These are phyloP conservation scores for Barnettozyma californica DNA, from an alignment of 805 yeast genomes.

Conservation along the genomic window DNA sequence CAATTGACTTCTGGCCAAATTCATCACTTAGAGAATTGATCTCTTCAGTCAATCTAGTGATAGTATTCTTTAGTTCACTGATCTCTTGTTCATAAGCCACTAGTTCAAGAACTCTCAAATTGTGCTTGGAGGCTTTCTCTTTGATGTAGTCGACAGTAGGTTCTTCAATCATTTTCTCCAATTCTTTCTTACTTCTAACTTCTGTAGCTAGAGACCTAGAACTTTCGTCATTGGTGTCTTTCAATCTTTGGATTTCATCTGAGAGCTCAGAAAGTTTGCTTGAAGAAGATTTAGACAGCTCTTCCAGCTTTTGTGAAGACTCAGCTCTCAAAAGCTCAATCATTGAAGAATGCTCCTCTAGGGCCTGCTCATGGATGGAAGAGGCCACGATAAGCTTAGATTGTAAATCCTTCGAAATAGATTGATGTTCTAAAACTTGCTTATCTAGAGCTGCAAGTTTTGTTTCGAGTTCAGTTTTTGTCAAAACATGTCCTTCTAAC, in stretches of 20 bases:
- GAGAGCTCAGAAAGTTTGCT: background rate
- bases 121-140: constrained; percentile 24
- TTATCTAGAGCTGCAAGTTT: background rate
- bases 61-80: constrained; percentile 1
- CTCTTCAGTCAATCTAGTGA: background rate
- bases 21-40: background rate
- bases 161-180: constrained; percentile 10
- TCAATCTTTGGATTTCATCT: constrained; percentile 4
- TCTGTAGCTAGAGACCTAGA: background rate
- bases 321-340: constrained; percentile 3
- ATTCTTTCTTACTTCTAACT: constrained; percentile 3
- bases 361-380: constrained; percentile 3
- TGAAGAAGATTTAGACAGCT: constrained; percentile 2
- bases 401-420: background rate
- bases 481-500: too few relatives aligned
- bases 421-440: constrained; percentile 1
- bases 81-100: constrained; percentile 8
- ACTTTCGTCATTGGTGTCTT: constrained; percentile 1
- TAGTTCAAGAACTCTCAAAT: constrained; percentile 16
- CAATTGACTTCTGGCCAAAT: background rate
- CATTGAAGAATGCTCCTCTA: constrained; percentile 2
- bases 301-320: constrained; percentile 3
- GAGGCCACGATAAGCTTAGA: constrained; percentile 1
- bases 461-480: constrained; percentile 2
- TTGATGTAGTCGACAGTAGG: constrained; percentile 31